Evolutionary conservation across 202 grass and related monocot species (phyloP), one percentile per base, ranked within the genome.

Genomic region (Panicum hallii): DNA sequence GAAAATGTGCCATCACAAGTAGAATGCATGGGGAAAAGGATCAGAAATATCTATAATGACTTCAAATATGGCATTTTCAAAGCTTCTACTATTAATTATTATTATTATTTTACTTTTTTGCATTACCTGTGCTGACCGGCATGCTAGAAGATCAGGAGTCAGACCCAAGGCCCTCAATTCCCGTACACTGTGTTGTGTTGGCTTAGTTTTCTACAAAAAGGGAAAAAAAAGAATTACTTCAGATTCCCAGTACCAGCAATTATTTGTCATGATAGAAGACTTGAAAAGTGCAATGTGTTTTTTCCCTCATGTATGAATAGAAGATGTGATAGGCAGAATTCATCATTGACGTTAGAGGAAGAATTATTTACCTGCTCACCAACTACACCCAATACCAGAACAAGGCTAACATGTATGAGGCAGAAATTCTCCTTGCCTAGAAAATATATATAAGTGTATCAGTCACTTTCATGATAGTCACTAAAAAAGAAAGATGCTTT

Each of bases 371-470:
- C 97, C 90, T 99, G 97, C 79, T 99, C 97, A 74, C 97, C 97
- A 78, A 99, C 97, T 72, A 96, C 97, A 81, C 97, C 91, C 81
- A 99, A 68, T 70, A 96, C 97, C 38, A 91, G 97, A 67, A 96
- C 93, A 88, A 99, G 90, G 88, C 97, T 99, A 72, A 99, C 91
- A 78, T 99, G 97, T 86, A 99, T 99, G 57, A 99, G 93, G 79
- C 97, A 99, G 72, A 99, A 99, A 87, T 99, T 94, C 62, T 99
- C 97, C 67, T 94, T 99, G 30, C 91, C 97, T 99, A 75, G 47
- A 89, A 86, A 71, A 84, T 22, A 79, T 46, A 69, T 60, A 90
- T 58, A 61, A 78, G 67, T 55, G 9, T 55, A 74, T 55, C 36
- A 79, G 55, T 8, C 28, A 57, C 71, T 64, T 73, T 78, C 9